Conservation (phyloP, 2,329 filamentous ascomycete species). For the Aspergillus candidus region DNA sequence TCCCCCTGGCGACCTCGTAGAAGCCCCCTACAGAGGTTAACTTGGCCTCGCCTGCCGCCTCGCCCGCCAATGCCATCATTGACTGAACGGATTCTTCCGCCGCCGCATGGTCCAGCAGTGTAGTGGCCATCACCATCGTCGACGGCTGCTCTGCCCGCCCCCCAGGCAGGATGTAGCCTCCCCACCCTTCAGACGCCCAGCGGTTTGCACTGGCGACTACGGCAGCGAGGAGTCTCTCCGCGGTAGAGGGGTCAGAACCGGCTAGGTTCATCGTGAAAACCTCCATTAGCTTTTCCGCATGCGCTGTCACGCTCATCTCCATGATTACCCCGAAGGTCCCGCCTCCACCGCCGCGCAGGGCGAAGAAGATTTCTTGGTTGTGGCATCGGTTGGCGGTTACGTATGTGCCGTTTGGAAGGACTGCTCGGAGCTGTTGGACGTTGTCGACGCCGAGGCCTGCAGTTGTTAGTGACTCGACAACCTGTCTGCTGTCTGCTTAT, state of each 20-base stretch:
- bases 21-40: background rate
- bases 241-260: background rate
- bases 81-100: slow-evolving; percentile 9
- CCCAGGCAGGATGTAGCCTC: slow-evolving; percentile 10
- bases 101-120: slow-evolving; percentile 8
- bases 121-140: slow-evolving; percentile 8
- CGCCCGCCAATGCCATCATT: slow-evolving; percentile 4
- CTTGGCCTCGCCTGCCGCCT: slow-evolving; percentile 1
- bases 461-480: background rate
- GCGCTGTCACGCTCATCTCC: slow-evolving; percentile 13
- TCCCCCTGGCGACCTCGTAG: slow-evolving; percentile 1
- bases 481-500: too few relatives aligned
- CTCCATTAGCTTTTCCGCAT: slow-evolving; percentile 13
- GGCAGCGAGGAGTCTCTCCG: slow-evolving; percentile 4
- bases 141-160: slow-evolving; percentile 1
- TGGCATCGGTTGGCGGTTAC: slow-evolving; percentile 13
- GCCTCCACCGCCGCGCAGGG: slow-evolving; percentile 14
- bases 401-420: slow-evolving; percentile 13
- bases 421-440: slow-evolving; percentile 11
- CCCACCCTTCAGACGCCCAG: slow-evolving; percentile 18
- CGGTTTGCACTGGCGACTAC: slow-evolving; percentile 12
- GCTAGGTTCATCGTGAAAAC: slow-evolving; percentile 3
- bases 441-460: slow-evolving; percentile 14
- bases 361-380: slow-evolving; percentile 15
- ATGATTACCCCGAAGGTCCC: slow-evolving; percentile 14